These are phyloP conservation scores for Mucor mucedo DNA, from an alignment of 371 early-diverging fungal species.

Conservation along the genomic window DNA sequence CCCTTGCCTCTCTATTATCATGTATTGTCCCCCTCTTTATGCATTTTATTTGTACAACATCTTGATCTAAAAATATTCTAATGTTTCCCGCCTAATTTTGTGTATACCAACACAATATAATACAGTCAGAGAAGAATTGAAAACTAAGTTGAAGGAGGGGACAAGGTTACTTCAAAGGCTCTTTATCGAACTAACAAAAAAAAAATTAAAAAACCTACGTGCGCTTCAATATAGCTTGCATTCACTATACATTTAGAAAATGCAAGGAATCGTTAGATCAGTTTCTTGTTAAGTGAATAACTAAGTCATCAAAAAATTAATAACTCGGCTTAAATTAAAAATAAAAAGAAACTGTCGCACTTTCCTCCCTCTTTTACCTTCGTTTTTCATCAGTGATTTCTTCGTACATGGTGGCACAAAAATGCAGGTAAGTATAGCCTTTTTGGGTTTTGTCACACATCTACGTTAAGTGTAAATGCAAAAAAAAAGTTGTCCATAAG, in stretches of 20 bases:
- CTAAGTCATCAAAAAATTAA: not conserved
- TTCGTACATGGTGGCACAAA: not conserved
- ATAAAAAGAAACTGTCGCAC: not conserved
- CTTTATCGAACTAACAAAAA: not conserved
- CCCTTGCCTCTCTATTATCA: conserved; percentile 6
- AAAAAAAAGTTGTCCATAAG: no score
- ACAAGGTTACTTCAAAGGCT: not conserved
- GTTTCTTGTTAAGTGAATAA: not conserved
- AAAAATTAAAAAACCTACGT: no score
- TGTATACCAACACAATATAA: not conserved
- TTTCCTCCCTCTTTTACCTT: not conserved
- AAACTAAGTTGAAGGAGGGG: not conserved
- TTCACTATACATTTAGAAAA: not conserved
- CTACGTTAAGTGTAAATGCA: no score
- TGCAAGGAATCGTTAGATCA: conserved; percentile 1
- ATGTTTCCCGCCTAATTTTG: conserved; percentile 1
- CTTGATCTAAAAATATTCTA: conserved; percentile 4
- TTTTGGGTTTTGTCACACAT: no score
- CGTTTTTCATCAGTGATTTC: not conserved
- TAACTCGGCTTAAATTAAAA: not conserved
- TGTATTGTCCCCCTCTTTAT: conserved; percentile 5
- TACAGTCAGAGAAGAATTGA: not conserved
- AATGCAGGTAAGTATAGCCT: no score
- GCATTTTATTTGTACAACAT: conserved; percentile 7
- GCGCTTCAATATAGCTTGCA: not conserved